Evolutionary conservation across 257 asterid genomes (phyloP).

Genomic region (Solanum chmielewskii): DNA sequence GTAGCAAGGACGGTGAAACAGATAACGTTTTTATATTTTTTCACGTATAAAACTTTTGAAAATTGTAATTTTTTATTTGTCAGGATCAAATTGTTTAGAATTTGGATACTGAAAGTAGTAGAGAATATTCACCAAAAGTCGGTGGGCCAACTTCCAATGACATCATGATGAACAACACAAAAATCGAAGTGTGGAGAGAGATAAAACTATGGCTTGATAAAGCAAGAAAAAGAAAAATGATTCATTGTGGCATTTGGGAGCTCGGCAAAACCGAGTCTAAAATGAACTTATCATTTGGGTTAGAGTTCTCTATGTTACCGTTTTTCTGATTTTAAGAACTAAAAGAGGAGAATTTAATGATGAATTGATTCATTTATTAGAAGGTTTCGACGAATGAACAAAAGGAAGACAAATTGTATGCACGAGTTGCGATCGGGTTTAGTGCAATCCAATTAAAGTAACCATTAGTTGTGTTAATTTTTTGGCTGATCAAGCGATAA

Average conservation of each 20-base stretch:
- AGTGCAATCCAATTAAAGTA: slow-evolving; percentile 4
- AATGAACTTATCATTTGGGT: slow-evolving; percentile 18
- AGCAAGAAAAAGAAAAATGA: background rate
- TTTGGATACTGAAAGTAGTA: background rate
- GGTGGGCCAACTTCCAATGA: background rate
- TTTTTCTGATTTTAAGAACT: slow-evolving; percentile 18
- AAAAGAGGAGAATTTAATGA: background rate
- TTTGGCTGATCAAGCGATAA: slow-evolving; percentile 13
- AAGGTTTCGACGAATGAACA: slow-evolving; percentile 13
- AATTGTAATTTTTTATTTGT: background rate
- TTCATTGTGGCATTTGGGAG: slow-evolving; percentile 2
- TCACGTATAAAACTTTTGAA: background rate
- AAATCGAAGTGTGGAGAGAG: background rate
- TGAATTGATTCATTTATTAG: background rate
- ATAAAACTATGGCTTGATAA: background rate
- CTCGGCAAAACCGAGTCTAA: slow-evolving; percentile 8
- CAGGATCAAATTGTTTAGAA: background rate
- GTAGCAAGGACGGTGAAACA: background rate
- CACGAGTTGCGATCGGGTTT: slow-evolving; percentile 14
- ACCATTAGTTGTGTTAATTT: slow-evolving; percentile 15
- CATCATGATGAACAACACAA: background rate
- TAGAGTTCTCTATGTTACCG: slow-evolving; percentile 11
- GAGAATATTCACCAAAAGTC: background rate
- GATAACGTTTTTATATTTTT: background rate
- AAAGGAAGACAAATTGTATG: slow-evolving; percentile 12